Percentiles rank a stretch among this genome's conserved stretches.
phyloP scores from a whole-genome alignment of 371 early-diverging fungal species.

The Smittium mucronatum region DNA sequence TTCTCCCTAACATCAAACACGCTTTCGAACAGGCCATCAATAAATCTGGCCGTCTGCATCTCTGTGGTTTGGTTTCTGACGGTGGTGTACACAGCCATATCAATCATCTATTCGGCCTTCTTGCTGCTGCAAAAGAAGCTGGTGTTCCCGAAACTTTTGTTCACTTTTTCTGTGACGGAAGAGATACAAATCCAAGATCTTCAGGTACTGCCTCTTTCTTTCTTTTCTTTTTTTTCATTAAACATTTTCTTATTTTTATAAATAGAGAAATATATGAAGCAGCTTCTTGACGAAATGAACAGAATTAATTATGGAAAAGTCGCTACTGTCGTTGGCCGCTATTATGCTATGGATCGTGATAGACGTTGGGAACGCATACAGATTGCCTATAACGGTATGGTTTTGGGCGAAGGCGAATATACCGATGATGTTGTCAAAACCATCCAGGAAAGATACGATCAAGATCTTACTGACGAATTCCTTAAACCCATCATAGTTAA shows the following conservation, averaged over 20 bases:
- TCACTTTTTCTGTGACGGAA: slow-evolving; percentile 98
- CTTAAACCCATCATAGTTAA: slow-evolving; percentile 90
- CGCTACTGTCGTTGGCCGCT: slow-evolving; percentile 92
- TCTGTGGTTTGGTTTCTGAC: slow-evolving; percentile 96
- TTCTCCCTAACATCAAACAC: slow-evolving; percentile 57
- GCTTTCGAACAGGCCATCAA: slow-evolving; percentile 75
- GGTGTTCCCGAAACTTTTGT: slow-evolving; percentile 80
- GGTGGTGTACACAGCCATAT: slow-evolving; percentile 99
- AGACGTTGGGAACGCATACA: slow-evolving; percentile 97
- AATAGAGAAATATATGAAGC: slow-evolving; percentile 46
- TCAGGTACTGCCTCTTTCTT: slow-evolving; percentile 27
- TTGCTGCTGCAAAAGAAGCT: slow-evolving; percentile 71
- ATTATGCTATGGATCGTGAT: slow-evolving; percentile 99
- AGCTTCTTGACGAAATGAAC: slow-evolving; percentile 52
- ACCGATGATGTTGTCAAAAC: slow-evolving; percentile 51
- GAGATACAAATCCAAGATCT: slow-evolving; percentile 93
- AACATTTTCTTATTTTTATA: neutral
- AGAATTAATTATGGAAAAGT: slow-evolving; percentile 63
- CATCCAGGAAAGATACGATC: slow-evolving; percentile 68
- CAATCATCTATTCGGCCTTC: slow-evolving; percentile 74
- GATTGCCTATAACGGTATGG: slow-evolving; percentile 82
- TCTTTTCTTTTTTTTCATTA: slow-evolving; percentile 15
- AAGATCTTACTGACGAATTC: slow-evolving; percentile 94
- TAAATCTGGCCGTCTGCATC: slow-evolving; percentile 81
- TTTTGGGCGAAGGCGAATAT: slow-evolving; percentile 68